Percentiles rank a stretch among this genome's conserved stretches.
Evolutionary conservation across 1,139 yeast genomes (phyloP).

Genomic region (Pneumocystis oryctolagi): DNA sequence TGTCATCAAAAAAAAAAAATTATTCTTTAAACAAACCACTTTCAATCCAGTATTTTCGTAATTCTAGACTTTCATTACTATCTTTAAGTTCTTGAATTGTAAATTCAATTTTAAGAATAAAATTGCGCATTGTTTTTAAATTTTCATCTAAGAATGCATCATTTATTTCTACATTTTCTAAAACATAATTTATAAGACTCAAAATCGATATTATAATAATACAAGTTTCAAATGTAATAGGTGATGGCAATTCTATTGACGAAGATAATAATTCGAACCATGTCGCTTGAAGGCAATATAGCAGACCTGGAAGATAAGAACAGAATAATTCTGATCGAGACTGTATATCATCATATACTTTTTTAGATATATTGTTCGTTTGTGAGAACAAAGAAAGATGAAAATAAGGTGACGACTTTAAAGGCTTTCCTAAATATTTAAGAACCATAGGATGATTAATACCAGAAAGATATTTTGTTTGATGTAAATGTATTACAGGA

Average conservation of each 20-base stretch:
- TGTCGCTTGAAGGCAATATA: background rate
- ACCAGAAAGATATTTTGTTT: background rate
- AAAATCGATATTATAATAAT: background rate
- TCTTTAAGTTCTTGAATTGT: background rate
- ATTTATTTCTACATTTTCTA: background rate
- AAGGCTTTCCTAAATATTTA: background rate
- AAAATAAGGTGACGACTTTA: background rate
- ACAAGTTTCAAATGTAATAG: background rate
- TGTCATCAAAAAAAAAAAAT: too few species aligned
- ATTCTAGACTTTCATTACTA: background rate
- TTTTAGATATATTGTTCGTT: background rate
- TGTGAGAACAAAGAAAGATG: background rate
- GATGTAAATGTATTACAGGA: background rate
- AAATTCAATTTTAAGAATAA: background rate
- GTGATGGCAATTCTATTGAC: background rate
- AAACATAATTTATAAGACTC: background rate
- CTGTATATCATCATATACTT: background rate
- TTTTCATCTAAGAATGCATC: background rate
- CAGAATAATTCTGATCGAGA: background rate
- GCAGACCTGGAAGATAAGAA: background rate
- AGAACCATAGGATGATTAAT: background rate
- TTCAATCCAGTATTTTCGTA: background rate
- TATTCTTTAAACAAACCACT: background rate
- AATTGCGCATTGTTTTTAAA: background rate
- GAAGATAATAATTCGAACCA: background rate